Evolutionary conservation across 495 filamentous ascomycete genomes (phyloP).

Genomic region (Rhypophila decipiens): DNA sequence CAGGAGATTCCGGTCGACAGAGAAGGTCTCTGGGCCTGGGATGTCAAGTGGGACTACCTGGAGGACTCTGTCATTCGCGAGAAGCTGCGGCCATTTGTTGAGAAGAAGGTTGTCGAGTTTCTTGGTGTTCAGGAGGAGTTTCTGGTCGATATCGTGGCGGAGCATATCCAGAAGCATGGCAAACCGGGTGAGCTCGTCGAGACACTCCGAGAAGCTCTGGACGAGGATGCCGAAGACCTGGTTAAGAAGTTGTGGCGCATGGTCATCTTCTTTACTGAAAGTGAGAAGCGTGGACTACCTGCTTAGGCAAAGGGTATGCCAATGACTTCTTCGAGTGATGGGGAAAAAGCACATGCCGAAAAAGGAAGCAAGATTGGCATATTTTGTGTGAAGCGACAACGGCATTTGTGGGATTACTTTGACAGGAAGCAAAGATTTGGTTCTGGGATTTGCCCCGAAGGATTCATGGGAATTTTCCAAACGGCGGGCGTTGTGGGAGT

Average conservation of each 20-base stretch:
- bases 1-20: constrained; percentile 84
- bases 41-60: constrained; percentile 90
- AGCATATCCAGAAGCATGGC: constrained; percentile 72
- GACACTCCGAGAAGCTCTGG: constrained; percentile 80
- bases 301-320: too few species aligned
- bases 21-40: constrained; percentile 84
- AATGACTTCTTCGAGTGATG: too few species aligned
- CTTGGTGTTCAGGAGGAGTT: constrained; percentile 95
- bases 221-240: constrained; percentile 89
- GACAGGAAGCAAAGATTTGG: too few species aligned
- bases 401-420: too few species aligned
- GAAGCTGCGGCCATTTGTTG: constrained; percentile 89
- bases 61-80: constrained; percentile 77
- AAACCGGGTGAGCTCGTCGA: constrained; percentile 75
- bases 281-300: constrained; percentile 83
- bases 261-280: constrained; percentile 97
- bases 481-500: too few species aligned
- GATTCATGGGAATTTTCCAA: too few species aligned
- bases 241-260: constrained; percentile 98
- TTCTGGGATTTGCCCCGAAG: too few species aligned
- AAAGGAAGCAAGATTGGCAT: too few species aligned
- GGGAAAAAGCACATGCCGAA: too few species aligned
- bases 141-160: constrained; percentile 86
- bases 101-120: constrained; percentile 96
- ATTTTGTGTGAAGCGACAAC: too few species aligned